Percentiles rank a stretch among this genome's conserved stretches.
Conservation (phyloP, 495 filamentous ascomycete species). For the Paragyromitra xinjiangensis region DNA sequence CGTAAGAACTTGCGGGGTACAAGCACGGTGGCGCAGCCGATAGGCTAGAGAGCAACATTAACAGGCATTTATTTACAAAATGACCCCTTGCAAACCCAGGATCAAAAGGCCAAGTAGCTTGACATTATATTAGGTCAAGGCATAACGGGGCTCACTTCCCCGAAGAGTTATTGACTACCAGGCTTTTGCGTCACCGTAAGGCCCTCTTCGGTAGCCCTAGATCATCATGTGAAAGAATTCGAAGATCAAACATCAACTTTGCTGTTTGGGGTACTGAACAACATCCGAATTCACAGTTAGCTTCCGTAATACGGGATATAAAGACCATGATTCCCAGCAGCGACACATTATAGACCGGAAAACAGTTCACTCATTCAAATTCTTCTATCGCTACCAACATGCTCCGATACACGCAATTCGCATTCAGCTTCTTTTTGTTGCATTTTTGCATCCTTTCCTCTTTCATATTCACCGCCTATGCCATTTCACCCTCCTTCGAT, state of each 20-base stretch:
- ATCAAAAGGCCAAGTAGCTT: neutral
- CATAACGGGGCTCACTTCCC: neutral
- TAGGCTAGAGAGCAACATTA: neutral
- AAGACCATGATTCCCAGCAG: neutral
- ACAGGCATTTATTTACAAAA: neutral
- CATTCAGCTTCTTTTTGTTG: conserved; percentile 4
- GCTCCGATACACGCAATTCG: neutral
- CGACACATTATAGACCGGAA: neutral
- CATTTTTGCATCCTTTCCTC: conserved; percentile 7
- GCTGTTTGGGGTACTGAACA: neutral
- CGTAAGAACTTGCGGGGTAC: neutral
- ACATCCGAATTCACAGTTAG: neutral
- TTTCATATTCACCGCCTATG: neutral
- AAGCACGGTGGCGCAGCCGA: neutral
- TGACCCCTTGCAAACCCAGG: neutral
- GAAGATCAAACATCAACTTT: neutral
- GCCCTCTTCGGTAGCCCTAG: neutral
- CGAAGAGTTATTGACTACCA: neutral
- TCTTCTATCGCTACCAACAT: neutral
- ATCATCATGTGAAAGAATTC: neutral
- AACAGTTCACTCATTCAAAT: neutral
- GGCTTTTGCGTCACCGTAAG: neutral
- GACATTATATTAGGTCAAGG: neutral
- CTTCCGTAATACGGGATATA: neutral
- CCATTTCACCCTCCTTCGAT: conserved; percentile 3